Evolutionary conservation across 2,329 filamentous ascomycete genomes (phyloP), one percentile per base, ranked within the genome.

Genomic region (Arthroderma uncinatum): DNA sequence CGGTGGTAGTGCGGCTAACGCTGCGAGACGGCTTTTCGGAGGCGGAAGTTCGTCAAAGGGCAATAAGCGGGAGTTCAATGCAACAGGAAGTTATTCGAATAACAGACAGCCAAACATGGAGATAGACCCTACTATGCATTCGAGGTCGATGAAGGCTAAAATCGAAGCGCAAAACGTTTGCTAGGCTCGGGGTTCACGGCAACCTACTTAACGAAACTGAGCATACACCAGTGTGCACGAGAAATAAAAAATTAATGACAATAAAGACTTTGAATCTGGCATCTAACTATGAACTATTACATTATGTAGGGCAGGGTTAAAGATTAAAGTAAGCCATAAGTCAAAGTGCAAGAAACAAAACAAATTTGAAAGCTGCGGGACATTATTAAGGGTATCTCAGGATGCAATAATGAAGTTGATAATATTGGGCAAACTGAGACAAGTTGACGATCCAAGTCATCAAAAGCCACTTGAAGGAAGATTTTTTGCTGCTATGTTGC

Each of bases 41-140:
- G 47, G 53, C 21, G 59, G 56, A 14, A 39, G 56, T 25, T 59
- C 59, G 28, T 37, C 54, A 8, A 55, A 54, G 28, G 57, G 59
- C 4, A 59, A 59, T 54, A 63, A 63, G 37, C 58, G 61, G 6
- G 61, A 62, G 28, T 59, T 59, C 16, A 60, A 59, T 50, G 62
- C 59, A 37, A 55, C 53, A 53, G 61, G 50, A 23, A 14, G 28
- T 25, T 50, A 30, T 30, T 48, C 25, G 21, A 21, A 9, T 4
- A 50, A 33, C 28, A 25, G n/a, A 6, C 47, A 50, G 23, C 53
- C 53, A 40, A 50, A 42, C 30, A 59, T 58, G 34, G 33, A 37
- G n/a, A 42, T 50, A 19, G 47, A 50, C 28, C 47, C 47, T 7
- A 25, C 47, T 4, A 50, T 25, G 2, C 28, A 21, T 14, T 23